Conservation (phyloP, 805 yeast genomes). For the Teunomyces barrocoloradensis region DNA sequence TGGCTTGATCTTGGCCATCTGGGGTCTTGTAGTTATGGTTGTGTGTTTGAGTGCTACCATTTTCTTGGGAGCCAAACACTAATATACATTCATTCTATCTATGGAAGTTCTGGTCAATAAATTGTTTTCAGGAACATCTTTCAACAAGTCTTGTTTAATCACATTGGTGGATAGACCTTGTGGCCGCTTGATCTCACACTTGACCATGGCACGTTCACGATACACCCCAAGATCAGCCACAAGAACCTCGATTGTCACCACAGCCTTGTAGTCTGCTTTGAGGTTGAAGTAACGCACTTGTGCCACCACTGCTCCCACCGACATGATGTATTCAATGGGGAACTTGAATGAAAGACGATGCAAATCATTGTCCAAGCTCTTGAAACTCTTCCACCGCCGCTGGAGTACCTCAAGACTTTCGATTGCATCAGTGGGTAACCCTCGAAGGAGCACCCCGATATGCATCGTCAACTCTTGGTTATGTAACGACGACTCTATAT, state of each 20-base stretch:
- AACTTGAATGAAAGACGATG: slow-evolving; percentile 26
- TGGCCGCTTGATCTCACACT: background rate
- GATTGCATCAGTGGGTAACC: background rate
- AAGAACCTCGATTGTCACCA: slow-evolving; percentile 4
- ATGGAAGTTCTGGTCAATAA: background rate
- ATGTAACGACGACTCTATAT: background rate
- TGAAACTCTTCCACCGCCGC: slow-evolving; percentile 6
- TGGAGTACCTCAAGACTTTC: background rate
- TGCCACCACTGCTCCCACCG: slow-evolving; percentile 9
- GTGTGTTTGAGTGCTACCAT: slow-evolving; percentile 52
- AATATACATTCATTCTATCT: slow-evolving; percentile 6
- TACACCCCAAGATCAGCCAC: background rate
- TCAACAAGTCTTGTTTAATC: slow-evolving; percentile 1
- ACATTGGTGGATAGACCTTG: background rate
- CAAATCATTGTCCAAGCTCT: slow-evolving; percentile 27
- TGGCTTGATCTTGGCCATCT: slow-evolving; percentile 44
- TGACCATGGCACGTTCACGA: background rate
- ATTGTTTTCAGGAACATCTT: background rate
- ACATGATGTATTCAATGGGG: slow-evolving; percentile 20
- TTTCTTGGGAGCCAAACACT: slow-evolving; percentile 40
- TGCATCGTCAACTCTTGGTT: background rate
- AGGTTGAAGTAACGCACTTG: slow-evolving; percentile 16
- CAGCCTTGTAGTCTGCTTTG: slow-evolving; percentile 12
- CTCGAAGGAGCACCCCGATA: background rate
- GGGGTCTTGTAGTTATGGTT: slow-evolving; percentile 57